Conservation (phyloP, 176 grass and related monocot species). For the Musa beccarii region DNA sequence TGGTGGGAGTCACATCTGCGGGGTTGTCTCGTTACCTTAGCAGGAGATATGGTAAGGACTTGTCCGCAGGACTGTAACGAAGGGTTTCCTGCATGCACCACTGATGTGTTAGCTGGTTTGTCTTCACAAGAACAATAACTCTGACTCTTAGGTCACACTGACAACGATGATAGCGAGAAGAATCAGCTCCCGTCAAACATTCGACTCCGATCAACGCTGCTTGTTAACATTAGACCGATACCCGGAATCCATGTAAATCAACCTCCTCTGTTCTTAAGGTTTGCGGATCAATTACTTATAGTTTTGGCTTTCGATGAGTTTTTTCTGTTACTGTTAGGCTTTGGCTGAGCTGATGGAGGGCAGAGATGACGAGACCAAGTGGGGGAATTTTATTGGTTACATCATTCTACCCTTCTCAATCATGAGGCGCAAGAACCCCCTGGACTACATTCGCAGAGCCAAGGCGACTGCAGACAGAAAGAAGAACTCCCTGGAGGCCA, state of each 20-base stretch:
- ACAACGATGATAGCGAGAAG: slow-evolving; percentile 21
- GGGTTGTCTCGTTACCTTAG: slow-evolving; percentile 62
- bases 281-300: background rate
- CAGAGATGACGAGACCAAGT: slow-evolving; percentile 28
- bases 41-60: slow-evolving; percentile 38
- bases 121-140: no score
- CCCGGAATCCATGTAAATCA: slow-evolving; percentile 62
- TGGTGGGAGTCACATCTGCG: slow-evolving; percentile 57
- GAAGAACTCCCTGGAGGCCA: slow-evolving; percentile 61
- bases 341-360: slow-evolving; percentile 65
- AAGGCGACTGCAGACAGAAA: slow-evolving; percentile 50
- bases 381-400: slow-evolving; percentile 70
- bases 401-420: slow-evolving; percentile 49
- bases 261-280: background rate
- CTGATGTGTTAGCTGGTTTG: background rate
- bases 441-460: slow-evolving; percentile 69
- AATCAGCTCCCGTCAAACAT: slow-evolving; percentile 22
- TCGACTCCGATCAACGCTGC: slow-evolving; percentile 44
- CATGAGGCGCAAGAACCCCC: slow-evolving; percentile 42
- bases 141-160: background rate
- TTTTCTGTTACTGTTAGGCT: slow-evolving; percentile 29
- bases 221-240: slow-evolving; percentile 68
- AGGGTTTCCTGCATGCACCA: background rate
- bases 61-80: background rate
- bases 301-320: no score